Percentiles rank a stretch among this genome's conserved stretches.
These are phyloP conservation scores for Ogataea trehalophila DNA, from an alignment of 805 yeast genomes.

Conservation along the genomic window DNA sequence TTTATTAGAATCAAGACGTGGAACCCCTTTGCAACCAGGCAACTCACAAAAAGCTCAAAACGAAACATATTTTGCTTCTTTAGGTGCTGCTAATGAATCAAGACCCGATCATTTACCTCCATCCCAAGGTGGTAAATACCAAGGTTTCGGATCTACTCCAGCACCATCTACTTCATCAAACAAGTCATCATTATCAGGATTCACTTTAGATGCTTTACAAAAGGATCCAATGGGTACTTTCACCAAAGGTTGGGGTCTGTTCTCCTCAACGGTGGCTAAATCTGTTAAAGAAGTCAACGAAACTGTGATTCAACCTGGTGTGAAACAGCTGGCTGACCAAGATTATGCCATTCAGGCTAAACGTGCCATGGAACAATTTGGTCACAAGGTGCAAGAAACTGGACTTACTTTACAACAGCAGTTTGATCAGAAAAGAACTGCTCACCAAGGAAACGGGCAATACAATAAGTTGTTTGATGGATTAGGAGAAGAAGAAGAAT, in stretches of 20 bases:
- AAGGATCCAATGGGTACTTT: conserved; percentile 88
- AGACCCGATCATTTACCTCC: conserved; percentile 84
- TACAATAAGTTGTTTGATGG: conserved; percentile 57
- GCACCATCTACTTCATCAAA: conserved; percentile 29
- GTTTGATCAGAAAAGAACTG: conserved; percentile 33
- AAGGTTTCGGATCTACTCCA: conserved; percentile 87
- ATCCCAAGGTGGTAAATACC: conserved; percentile 88
- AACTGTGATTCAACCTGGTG: conserved; percentile 85
- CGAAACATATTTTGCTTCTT: conserved; percentile 75
- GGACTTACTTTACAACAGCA: conserved; percentile 65
- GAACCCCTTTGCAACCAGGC: conserved; percentile 5
- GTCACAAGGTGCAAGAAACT: conserved; percentile 88
- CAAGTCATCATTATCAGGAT: conserved; percentile 44
- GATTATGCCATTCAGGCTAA: conserved; percentile 79
- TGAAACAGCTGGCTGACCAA: conserved; percentile 71
- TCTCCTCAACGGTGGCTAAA: conserved; percentile 78
- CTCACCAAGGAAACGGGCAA: conserved; percentile 22
- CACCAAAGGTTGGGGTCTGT: conserved; percentile 90
- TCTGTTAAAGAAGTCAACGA: conserved; percentile 84
- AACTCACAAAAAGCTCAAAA: conserved; percentile 49
- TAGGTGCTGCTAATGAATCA: conserved; percentile 66
- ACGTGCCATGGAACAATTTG: conserved; percentile 95
- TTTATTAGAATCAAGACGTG: conserved; percentile 9
- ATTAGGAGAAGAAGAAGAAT: conserved; percentile 36
- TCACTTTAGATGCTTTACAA: conserved; percentile 67